Evolutionary conservation across 208 protist species (phyloP), one percentile per base, ranked within the genome.

Genomic region (Trypanosoma grayi): DNA sequence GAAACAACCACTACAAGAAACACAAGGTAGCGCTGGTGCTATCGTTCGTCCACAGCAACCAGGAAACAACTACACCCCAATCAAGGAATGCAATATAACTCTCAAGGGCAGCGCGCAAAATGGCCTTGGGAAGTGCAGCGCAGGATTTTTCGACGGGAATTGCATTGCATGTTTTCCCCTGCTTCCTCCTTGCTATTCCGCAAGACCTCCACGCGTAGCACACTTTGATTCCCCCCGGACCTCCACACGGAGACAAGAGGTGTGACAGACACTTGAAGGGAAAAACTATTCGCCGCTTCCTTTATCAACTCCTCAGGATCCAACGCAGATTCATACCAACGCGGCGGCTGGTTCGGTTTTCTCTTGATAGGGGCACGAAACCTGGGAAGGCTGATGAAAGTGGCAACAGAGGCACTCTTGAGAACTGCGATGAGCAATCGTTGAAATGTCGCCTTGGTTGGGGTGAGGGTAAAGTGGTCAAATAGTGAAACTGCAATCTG

Each of bases 401-500:
- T 64, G 5, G 44, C 58, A 7, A 64, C 24, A 34, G 45, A 46
- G 24, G 58, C 31, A 22, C 58, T 46, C 14, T 55, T 64, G 14
- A 64, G 31, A 14, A 64, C 8, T 18, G 58, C 53, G 4, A 53
- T 46, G 8, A 64, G 36, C 4, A 46, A 28, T 2, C 58, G 58
- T 18, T 64, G 58, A 55, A 64, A 64, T 41, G 58, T 11, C 1
- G 40, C 11, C 20, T 64, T 64, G 1, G 58, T 46, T 24, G 58
- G 58, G 27, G 36, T 14, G 33, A 14, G 18, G 10, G 31, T 2
- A 55, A 64, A 34, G 16, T 31, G 22, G 24, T 64, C 58, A 55
- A 64, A 64, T 20, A 64, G 36, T 22, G 58, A 64, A 16, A 64
- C 9, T 39, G 22, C 58, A 10, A 64, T 22, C 24, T 64, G 58